These are phyloP conservation scores for Elsinoe batatas DNA, from an alignment of 2,329 filamentous ascomycete genomes.

Conservation along the genomic window DNA sequence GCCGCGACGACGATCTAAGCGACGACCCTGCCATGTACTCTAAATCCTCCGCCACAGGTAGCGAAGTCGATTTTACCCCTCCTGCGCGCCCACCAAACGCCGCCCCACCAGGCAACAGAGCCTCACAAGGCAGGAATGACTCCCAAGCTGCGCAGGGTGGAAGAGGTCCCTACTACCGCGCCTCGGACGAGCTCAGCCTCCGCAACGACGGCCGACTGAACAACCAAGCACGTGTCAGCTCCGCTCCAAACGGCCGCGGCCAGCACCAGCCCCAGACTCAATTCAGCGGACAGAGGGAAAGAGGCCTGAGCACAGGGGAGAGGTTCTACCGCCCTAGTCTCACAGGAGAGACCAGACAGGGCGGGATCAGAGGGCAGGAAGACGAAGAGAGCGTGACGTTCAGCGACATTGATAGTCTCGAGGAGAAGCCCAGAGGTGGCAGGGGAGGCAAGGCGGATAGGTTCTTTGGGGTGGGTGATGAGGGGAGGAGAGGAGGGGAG, in stretches of 20 bases:
- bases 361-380: neutral
- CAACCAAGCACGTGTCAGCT: neutral
- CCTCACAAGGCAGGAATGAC: too few relatives aligned
- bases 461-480: conserved; percentile 21
- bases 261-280: neutral
- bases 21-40: conserved; percentile 6
- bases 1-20: conserved; percentile 1
- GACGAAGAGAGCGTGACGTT: neutral
- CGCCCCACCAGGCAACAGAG: neutral
- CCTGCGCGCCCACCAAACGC: neutral
- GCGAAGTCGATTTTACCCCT: conserved; percentile 7
- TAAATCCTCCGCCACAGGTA: neutral
- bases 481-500: neutral
- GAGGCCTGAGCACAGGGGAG: neutral
- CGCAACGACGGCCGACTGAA: neutral
- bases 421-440: neutral
- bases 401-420: neutral
- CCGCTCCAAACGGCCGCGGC: neutral
- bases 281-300: neutral
- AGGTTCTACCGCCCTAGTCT: neutral
- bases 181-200: neutral
- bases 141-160: neutral
- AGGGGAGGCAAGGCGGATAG: conserved; percentile 24
- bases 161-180: neutral
- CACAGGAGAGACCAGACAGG: neutral